Evolutionary conservation across 2,329 filamentous ascomycete genomes (phyloP).

Genomic region (Talaromyces marneffei): DNA sequence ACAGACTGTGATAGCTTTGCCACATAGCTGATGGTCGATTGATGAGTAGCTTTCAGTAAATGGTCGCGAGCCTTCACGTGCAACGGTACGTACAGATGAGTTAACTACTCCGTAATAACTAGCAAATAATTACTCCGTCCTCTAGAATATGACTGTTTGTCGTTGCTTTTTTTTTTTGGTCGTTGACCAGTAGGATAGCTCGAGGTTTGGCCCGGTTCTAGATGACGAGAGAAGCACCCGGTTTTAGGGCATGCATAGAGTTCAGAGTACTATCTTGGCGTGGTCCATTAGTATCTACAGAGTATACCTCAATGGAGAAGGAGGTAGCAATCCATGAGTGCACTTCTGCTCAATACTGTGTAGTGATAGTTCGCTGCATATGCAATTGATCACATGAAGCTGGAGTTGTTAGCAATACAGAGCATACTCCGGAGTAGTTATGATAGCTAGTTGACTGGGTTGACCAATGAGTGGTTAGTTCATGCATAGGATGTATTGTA

Average conservation of each 20-base stretch:
- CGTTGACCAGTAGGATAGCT: background rate
- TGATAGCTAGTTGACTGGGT: background rate
- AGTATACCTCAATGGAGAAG: background rate
- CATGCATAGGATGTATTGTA: background rate
- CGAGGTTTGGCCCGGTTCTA: background rate
- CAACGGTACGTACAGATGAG: background rate
- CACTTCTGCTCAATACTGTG: background rate
- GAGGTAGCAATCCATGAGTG: background rate
- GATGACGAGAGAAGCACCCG: background rate
- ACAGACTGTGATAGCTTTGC: background rate
- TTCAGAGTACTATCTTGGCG: background rate
- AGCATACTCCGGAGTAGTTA: too few species aligned
- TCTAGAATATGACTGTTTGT: background rate
- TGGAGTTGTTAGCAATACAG: too few species aligned
- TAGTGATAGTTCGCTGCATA: too few species aligned
- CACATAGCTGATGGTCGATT: background rate
- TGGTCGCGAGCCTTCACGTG: background rate
- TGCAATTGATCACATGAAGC: too few species aligned
- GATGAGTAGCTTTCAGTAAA: background rate
- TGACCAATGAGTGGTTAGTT: background rate
- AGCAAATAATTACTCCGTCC: background rate
- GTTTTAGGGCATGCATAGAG: background rate
- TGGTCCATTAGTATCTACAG: too few species aligned
- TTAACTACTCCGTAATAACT: too few species aligned
- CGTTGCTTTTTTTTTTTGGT: background rate